Percentiles rank a stretch among this genome's conserved stretches.
These are phyloP conservation scores for Petunia hybrid DNA, from an alignment of 305 asterid genomes.

Conservation along the genomic window DNA sequence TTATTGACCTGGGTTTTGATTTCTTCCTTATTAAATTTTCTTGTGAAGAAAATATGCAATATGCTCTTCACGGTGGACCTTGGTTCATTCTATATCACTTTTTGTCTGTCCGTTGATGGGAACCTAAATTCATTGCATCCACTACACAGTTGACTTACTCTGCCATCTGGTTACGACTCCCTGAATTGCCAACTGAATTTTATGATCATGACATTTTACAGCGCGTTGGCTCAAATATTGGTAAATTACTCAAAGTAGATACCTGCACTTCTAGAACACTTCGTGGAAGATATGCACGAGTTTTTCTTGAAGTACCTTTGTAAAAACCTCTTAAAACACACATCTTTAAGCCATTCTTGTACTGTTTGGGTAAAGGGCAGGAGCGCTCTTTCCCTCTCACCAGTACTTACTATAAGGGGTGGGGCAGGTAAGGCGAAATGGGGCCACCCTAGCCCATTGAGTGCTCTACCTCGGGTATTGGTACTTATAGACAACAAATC, in stretches of 20 bases:
- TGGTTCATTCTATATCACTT: background rate
- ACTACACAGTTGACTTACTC: background rate
- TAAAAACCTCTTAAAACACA: background rate
- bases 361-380: no score
- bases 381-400: no score
- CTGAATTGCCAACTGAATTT: background rate
- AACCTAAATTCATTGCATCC: background rate
- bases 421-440: no score
- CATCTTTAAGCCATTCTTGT: no score
- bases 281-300: background rate
- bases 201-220: background rate
- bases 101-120: background rate
- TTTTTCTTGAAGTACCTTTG: background rate
- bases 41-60: no score
- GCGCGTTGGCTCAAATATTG: background rate
- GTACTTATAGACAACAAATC: background rate
- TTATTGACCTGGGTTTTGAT: background rate
- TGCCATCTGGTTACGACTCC: background rate
- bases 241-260: background rate
- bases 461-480: no score
- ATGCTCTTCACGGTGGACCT: no score
- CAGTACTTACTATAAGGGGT: no score
- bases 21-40: background rate
- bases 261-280: background rate
- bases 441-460: no score